phyloP scores from a whole-genome alignment of 2,329 filamentous ascomycete genomes.

The Colletotrichum caudatum region DNA sequence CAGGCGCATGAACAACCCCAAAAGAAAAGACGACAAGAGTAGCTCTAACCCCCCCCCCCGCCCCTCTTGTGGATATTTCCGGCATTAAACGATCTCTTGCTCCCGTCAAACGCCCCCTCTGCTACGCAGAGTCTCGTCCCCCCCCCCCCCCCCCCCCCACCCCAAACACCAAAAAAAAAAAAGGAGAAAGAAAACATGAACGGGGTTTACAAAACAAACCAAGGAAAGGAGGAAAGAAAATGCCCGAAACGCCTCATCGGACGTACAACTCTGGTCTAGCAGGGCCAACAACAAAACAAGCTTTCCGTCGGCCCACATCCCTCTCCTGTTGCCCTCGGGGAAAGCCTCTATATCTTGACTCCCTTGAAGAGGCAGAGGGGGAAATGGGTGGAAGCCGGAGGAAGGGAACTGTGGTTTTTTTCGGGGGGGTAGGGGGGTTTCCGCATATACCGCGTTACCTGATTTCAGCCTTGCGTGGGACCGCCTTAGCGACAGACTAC shows the following conservation, averaged over 20 bases:
- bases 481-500: no score
- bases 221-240: neutral
- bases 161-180: no score
- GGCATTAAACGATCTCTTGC: no score
- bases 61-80: no score
- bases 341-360: neutral
- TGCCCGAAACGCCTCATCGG: slow-evolving; percentile 21
- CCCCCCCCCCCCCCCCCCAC: neutral
- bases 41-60: neutral
- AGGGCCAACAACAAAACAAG: neutral
- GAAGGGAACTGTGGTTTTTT: neutral
- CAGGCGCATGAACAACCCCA: neutral
- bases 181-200: no score
- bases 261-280: slow-evolving; percentile 1
- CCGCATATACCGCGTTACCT: no score
- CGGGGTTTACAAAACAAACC: no score
- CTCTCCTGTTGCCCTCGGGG: neutral
- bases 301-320: slow-evolving; percentile 1
- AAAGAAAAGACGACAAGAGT: slow-evolving; percentile 8
- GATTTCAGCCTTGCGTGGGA: no score
- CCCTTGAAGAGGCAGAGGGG: slow-evolving; percentile 11
- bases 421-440: no score
- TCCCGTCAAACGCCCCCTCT: no score
- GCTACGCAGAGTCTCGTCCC: no score
- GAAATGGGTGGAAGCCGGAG: neutral